Base-by-base conservation (phyloP, 1,284 basidiomycete species). In the Apiotrichum veenhuisii region DNA sequence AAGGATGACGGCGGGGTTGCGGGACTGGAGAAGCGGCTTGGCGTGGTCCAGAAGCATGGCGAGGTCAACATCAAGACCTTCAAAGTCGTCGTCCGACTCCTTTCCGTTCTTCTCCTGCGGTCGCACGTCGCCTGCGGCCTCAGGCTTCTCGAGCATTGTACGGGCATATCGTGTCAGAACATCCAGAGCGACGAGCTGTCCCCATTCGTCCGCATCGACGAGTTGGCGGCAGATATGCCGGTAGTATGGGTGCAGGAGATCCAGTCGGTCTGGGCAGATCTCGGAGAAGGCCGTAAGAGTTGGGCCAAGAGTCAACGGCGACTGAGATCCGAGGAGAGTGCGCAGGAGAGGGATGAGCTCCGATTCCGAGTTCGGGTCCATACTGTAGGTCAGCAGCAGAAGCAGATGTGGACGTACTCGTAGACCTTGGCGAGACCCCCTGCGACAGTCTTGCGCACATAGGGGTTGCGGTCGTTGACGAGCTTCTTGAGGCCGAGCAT, bases 181-280 rank as follows among this genome's bases (percentile, higher is more conserved):
- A 38, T 88, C 83, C 53, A 96, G 79, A 10, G 93, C 78, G 43
- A 87, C 84, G 5, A 89, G 83, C 74, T 98, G 96, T 0, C 91
- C 91, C 95, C 95, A 98, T 72, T 96, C 93, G 69, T 98, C 95
- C 18, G 89, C 87, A 67, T 99, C 94, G 33, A 90, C 82, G 1
- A 98, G 79, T 17, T 89, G 82, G 45, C 84, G 82, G 70, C 92
- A 97, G 46, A 95, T 80, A 44, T 88, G 85, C 27, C 94, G 83
- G 69, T 89, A 98, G 69, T 95, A 89, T 25, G 83, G 83, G 71
- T 98, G 96, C 0, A 98, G 77, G 8, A 97, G 83, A 67, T 95
- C 89, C 30, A 92, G 82, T 25, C 87, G 83, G 0, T 88, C 86
- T 0, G 91, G 89, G 70, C 89, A 92, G 25, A 96, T 83, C 2